A percentile compares a stretch with the other conserved stretches of the same genome.
Evolutionary conservation across 2,329 filamentous ascomycete genomes (phyloP).

Genomic region (Epichloe elymi): DNA sequence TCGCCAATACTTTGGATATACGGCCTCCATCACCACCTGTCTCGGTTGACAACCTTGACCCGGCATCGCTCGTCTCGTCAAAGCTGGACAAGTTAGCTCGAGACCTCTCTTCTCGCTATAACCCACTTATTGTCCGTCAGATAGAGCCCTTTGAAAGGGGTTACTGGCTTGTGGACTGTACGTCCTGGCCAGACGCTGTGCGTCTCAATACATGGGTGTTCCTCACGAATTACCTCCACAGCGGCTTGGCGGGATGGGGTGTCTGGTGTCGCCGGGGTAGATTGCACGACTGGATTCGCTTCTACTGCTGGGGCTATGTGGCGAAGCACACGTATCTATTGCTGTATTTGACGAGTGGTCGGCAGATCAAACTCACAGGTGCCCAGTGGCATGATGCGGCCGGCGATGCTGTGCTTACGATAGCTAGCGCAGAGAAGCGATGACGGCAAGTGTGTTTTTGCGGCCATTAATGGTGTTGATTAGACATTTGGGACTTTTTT

Average conservation of each 20-base stretch:
- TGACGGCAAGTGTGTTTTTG: background rate
- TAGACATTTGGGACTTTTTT: background rate
- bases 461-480: background rate
- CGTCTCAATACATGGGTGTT: constrained; percentile 48
- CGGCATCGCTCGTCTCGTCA: constrained; percentile 41
- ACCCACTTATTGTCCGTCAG: constrained; percentile 23
- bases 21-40: constrained; percentile 39
- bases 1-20: constrained; percentile 32
- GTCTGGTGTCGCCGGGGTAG: constrained; percentile 39
- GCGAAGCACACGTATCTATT: constrained; percentile 62
- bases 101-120: constrained; percentile 39
- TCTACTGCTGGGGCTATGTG: constrained; percentile 70
- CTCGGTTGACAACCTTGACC: constrained; percentile 30
- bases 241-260: constrained; percentile 53
- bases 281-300: constrained; percentile 35
- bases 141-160: constrained; percentile 55
- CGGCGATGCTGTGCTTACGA: constrained; percentile 37
- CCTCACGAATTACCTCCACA: constrained; percentile 44
- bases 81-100: constrained; percentile 38
- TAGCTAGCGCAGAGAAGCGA: constrained; percentile 12
- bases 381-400: constrained; percentile 55
- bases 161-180: constrained; percentile 57
- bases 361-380: constrained; percentile 43
- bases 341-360: constrained; percentile 57
- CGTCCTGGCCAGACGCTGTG: constrained; percentile 34